Conservation (phyloP, 768 basidiomycete species). For the Boletus huronensis region DNA sequence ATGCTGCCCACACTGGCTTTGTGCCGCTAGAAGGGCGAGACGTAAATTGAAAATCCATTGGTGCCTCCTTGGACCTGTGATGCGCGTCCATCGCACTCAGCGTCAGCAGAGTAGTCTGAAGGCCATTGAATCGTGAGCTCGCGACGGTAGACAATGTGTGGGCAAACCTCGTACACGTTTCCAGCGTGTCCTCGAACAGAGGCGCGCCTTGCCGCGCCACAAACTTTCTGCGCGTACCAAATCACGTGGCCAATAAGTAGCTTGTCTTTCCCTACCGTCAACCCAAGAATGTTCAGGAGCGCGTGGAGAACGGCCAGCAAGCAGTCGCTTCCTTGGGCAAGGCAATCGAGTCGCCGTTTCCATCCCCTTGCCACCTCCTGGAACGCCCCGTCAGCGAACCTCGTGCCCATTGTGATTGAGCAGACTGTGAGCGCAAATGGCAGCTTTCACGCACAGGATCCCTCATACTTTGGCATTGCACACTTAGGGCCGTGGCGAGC, state of each 20-base stretch:
- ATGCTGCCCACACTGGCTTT: constrained; percentile 56
- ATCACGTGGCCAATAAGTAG: constrained; percentile 27
- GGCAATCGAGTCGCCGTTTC: constrained; percentile 40
- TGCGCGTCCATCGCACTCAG: constrained; percentile 24
- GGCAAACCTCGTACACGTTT: constrained; percentile 18
- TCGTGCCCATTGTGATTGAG: constrained; percentile 92
- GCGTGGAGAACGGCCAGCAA: constrained; percentile 24
- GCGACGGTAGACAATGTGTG: neutral
- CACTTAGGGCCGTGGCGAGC: constrained; percentile 73
- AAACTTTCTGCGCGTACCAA: constrained; percentile 11
- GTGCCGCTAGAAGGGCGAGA: constrained; percentile 51
- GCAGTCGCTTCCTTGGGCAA: constrained; percentile 10
- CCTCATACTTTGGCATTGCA: constrained; percentile 14
- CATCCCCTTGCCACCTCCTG: constrained; percentile 52
- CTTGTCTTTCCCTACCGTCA: constrained; percentile 1
- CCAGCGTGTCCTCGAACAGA: constrained; percentile 6
- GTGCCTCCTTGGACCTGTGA: constrained; percentile 67
- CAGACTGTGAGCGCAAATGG: constrained; percentile 62
- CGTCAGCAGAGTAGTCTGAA: neutral
- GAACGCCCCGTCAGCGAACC: constrained; percentile 48
- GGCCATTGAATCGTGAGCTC: neutral
- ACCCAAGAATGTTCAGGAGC: constrained; percentile 27
- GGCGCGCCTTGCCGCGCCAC: constrained; percentile 10
- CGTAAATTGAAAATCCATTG: constrained; percentile 89
- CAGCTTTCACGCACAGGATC: constrained; percentile 5